Conservation (phyloP, 768 basidiomycete species). For the Nevesoporus exiguus region DNA sequence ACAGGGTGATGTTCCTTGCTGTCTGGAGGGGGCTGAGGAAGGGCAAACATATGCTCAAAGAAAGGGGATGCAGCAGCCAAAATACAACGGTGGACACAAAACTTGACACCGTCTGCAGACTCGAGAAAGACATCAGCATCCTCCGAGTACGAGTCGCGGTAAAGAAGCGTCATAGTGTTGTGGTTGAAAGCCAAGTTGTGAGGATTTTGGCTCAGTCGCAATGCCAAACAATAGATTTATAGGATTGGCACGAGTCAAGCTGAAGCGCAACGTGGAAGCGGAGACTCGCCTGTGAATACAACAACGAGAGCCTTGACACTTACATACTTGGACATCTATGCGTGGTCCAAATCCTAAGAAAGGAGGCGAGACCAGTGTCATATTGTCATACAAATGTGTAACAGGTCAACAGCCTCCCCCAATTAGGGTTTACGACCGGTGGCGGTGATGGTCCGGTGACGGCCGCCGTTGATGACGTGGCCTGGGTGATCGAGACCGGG, state of each 20-base stretch:
- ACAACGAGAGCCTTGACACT: slow-evolving; percentile 4
- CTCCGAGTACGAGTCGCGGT: slow-evolving; percentile 39
- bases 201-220: not conserved
- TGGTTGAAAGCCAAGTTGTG: not conserved
- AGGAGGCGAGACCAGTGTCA: slow-evolving; percentile 1
- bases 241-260: slow-evolving; percentile 12
- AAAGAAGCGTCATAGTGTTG: slow-evolving; percentile 26
- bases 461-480: slow-evolving; percentile 31
- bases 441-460: slow-evolving; percentile 30
- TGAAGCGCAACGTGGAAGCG: not conserved
- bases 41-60: slow-evolving; percentile 64
- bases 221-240: slow-evolving; percentile 16
- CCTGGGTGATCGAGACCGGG: slow-evolving; percentile 24
- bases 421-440: slow-evolving; percentile 12
- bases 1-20: slow-evolving; percentile 35
- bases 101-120: slow-evolving; percentile 44
- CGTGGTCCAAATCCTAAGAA: too few species aligned
- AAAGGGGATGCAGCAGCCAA: slow-evolving; percentile 63
- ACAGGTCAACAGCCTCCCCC: slow-evolving; percentile 9
- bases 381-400: slow-evolving; percentile 21
- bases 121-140: slow-evolving; percentile 56
- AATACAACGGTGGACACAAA: slow-evolving; percentile 60
- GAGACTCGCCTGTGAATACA: too few species aligned
- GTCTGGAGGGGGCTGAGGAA: slow-evolving; percentile 48
- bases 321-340: slow-evolving; percentile 18